Percentiles rank a stretch among this genome's conserved stretches.
These are phyloP conservation scores for Wallacemonas sp. DNA, from an alignment of 208 protist genomes.

Conservation along the genomic window DNA sequence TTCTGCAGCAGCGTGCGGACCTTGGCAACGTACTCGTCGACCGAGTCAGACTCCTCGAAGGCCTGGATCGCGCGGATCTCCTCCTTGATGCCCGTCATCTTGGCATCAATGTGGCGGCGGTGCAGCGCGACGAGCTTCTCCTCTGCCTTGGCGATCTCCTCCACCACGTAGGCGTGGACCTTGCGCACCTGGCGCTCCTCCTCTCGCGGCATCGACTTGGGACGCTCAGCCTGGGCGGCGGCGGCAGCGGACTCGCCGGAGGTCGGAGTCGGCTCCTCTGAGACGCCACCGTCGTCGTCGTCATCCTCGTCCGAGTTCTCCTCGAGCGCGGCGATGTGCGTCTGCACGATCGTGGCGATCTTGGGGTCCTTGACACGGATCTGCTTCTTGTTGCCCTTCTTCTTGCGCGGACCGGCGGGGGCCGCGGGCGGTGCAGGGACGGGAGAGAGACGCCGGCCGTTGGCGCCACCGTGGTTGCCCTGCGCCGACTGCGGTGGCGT, in stretches of 20 bases:
- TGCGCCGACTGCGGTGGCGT: slow-evolving; percentile 15
- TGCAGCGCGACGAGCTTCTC: slow-evolving; percentile 93
- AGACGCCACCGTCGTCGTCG: slow-evolving; percentile 56
- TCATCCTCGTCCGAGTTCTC: slow-evolving; percentile 54
- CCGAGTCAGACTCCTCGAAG: slow-evolving; percentile 90
- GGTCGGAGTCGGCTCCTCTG: slow-evolving; percentile 15
- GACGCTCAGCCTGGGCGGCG: neutral
- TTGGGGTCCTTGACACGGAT: slow-evolving; percentile 80
- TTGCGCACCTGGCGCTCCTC: slow-evolving; percentile 85
- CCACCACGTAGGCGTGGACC: slow-evolving; percentile 91
- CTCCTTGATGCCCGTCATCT: slow-evolving; percentile 94
- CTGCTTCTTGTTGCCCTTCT: slow-evolving; percentile 13
- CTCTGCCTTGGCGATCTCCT: slow-evolving; percentile 93
- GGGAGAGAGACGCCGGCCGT: slow-evolving; percentile 15
- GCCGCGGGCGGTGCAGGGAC: too few relatives aligned
- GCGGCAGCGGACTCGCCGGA: neutral
- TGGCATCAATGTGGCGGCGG: slow-evolving; percentile 91
- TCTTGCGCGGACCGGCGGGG: too few relatives aligned
- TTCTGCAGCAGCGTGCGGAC: slow-evolving; percentile 62
- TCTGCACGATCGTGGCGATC: slow-evolving; percentile 87
- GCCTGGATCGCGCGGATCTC: slow-evolving; percentile 91
- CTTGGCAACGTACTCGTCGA: slow-evolving; percentile 90
- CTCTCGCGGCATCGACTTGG: slow-evolving; percentile 35
- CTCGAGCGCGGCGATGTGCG: slow-evolving; percentile 79
- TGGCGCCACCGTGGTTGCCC: slow-evolving; percentile 19